These are phyloP conservation scores for Aspergillus sp. DNA, from an alignment of 2,329 filamentous ascomycete species.

Conservation along the genomic window DNA sequence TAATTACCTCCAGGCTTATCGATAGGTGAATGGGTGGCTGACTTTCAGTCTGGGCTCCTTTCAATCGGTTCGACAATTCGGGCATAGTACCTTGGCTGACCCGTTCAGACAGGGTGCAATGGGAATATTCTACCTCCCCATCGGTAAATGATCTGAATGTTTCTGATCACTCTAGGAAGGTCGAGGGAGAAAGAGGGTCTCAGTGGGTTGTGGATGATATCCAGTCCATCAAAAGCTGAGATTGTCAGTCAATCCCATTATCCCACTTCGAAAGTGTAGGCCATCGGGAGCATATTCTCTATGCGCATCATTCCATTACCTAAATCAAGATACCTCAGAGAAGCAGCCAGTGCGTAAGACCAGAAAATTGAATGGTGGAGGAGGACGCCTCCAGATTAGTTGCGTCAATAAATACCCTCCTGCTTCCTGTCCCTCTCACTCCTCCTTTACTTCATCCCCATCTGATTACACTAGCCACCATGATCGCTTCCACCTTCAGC, in stretches of 20 bases:
- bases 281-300: background rate
- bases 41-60: too few relatives aligned
- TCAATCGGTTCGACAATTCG: too few relatives aligned
- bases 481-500: slow-evolving; percentile 17
- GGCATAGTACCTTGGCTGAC: too few relatives aligned
- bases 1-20: too few relatives aligned
- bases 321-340: background rate
- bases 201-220: background rate
- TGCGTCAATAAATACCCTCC: background rate
- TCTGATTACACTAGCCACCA: slow-evolving; percentile 1
- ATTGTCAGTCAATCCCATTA: background rate
- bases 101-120: too few relatives aligned
- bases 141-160: background rate
- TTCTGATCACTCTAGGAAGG: background rate
- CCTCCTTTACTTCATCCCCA: background rate
- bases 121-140: background rate
- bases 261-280: background rate
- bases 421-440: background rate
- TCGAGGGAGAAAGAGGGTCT: background rate
- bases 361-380: background rate
- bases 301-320: background rate
- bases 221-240: background rate
- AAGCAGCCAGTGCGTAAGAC: background rate
- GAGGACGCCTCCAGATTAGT: background rate
- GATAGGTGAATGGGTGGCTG: too few relatives aligned